Evolutionary conservation across 768 basidiomycete genomes (phyloP).

Genomic region (Suillus fuscotomentosus): DNA sequence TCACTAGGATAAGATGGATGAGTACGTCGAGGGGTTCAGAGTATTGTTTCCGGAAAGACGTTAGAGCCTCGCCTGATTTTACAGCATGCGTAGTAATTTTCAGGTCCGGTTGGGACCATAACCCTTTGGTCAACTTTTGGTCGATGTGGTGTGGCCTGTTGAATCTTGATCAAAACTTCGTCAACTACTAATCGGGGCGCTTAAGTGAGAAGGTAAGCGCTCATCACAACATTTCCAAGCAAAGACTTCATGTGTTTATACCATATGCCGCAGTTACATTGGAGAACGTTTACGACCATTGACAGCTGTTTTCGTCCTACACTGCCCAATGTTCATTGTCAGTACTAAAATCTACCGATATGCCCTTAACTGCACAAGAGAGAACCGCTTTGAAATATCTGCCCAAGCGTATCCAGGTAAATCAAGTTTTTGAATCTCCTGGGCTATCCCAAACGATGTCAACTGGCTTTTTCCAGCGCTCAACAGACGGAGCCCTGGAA

Average conservation of each 20-base stretch:
- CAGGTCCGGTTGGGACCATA: neutral
- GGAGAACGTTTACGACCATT: neutral
- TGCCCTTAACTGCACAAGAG: conserved; percentile 3
- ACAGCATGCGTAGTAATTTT: neutral
- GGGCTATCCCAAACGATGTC: neutral
- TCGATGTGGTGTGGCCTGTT: neutral
- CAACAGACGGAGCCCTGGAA: neutral
- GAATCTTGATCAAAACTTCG: neutral
- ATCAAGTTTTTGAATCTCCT: neutral
- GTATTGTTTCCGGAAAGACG: neutral
- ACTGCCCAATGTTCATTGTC: neutral
- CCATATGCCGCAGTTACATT: neutral
- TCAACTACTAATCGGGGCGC: neutral
- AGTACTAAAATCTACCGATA: neutral
- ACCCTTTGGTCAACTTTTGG: neutral
- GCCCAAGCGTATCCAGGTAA: conserved; percentile 1
- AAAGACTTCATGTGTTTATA: neutral
- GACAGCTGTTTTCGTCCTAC: neutral
- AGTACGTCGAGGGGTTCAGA: neutral
- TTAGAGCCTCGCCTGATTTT: no score
- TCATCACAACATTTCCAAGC: conserved; percentile 1
- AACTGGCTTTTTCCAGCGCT: neutral
- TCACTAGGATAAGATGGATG: neutral
- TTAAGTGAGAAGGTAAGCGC: neutral
- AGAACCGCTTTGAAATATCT: conserved; percentile 1